Evolutionary conservation across 768 basidiomycete genomes (phyloP).

Genomic region (Gyrodon lividus): DNA sequence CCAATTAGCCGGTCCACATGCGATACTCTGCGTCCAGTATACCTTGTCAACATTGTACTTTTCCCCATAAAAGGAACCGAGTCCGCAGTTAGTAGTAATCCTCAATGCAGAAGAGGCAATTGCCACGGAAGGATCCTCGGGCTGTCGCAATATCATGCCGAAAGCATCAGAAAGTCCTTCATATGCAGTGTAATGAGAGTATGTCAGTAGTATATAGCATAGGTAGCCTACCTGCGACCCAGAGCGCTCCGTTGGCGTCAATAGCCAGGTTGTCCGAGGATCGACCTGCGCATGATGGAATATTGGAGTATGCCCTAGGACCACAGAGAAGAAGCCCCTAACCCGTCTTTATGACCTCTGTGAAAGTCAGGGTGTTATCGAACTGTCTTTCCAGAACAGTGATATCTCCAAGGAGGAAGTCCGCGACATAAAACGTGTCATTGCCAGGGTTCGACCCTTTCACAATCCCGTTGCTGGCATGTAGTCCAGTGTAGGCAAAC

Average conservation of each 20-base stretch:
- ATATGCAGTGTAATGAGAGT: not conserved
- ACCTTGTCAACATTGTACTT: slow-evolving; percentile 63
- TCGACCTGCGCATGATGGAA: slow-evolving; percentile 37
- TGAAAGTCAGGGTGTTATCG: slow-evolving; percentile 56
- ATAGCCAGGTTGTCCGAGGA: slow-evolving; percentile 61
- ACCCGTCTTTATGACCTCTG: slow-evolving; percentile 58
- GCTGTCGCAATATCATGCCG: slow-evolving; percentile 36
- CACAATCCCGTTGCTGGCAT: slow-evolving; percentile 61
- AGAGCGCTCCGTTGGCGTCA: slow-evolving; percentile 58
- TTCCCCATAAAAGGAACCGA: slow-evolving; percentile 53
- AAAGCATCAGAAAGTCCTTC: slow-evolving; percentile 46
- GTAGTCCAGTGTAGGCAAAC: slow-evolving; percentile 49
- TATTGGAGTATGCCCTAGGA: slow-evolving; percentile 3
- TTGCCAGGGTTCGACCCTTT: slow-evolving; percentile 40
- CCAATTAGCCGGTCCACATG: slow-evolving; percentile 1
- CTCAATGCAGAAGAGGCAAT: slow-evolving; percentile 52
- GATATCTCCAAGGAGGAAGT: slow-evolving; percentile 43
- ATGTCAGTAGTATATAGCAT: not conserved
- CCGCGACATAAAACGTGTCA: slow-evolving; percentile 64
- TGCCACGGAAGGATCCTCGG: slow-evolving; percentile 39
- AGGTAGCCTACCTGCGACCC: slow-evolving; percentile 53
- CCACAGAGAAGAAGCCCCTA: slow-evolving; percentile 6
- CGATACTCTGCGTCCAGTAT: slow-evolving; percentile 2
- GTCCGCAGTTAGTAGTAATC: slow-evolving; percentile 52
- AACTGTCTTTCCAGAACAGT: slow-evolving; percentile 55